A percentile compares a stretch with the other conserved stretches of the same genome.
Conservation (phyloP, 1,284 basidiomycete species). For the Apiotrichum siamense region DNA sequence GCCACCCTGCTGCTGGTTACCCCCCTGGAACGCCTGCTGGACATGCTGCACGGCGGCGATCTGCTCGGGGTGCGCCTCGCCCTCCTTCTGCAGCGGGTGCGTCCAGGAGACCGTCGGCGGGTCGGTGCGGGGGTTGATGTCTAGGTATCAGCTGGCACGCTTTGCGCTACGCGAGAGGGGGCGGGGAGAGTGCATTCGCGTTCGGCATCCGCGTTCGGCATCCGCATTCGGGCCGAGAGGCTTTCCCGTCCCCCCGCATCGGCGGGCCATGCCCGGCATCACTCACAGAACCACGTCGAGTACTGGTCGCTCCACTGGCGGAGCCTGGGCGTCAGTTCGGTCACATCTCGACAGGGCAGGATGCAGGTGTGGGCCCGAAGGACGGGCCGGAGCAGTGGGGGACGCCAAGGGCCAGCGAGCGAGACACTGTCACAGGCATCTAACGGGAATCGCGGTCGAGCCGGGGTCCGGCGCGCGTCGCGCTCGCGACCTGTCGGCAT, state of each 20-base stretch:
- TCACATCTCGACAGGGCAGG: too few species aligned
- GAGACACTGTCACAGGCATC: too few species aligned
- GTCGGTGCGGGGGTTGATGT: constrained; percentile 32
- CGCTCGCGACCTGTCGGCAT: too few species aligned
- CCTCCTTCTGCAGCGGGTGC: constrained; percentile 24
- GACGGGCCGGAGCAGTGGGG: too few species aligned
- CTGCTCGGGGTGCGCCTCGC: constrained; percentile 34
- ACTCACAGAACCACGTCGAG: constrained; percentile 24
- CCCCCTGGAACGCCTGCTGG: not conserved
- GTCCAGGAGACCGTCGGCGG: constrained; percentile 35
- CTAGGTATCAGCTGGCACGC: not conserved
- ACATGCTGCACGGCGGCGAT: constrained; percentile 9
- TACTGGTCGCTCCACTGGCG: constrained; percentile 28
- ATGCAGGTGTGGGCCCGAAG: not conserved
- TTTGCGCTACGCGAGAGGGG: not conserved
- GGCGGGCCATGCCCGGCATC: not conserved
- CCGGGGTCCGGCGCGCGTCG: too few species aligned
- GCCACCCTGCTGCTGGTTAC: not conserved
- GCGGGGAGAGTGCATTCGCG: too few species aligned
- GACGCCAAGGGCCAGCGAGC: too few species aligned
- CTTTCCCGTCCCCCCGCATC: not conserved
- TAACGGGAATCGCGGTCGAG: too few species aligned
- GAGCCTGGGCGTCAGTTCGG: constrained; percentile 20
- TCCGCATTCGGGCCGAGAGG: too few species aligned
- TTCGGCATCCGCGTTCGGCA: too few species aligned